Evolutionary conservation across 192 early-diverging fungal genomes (phyloP).

Genomic region (Podila epigama): DNA sequence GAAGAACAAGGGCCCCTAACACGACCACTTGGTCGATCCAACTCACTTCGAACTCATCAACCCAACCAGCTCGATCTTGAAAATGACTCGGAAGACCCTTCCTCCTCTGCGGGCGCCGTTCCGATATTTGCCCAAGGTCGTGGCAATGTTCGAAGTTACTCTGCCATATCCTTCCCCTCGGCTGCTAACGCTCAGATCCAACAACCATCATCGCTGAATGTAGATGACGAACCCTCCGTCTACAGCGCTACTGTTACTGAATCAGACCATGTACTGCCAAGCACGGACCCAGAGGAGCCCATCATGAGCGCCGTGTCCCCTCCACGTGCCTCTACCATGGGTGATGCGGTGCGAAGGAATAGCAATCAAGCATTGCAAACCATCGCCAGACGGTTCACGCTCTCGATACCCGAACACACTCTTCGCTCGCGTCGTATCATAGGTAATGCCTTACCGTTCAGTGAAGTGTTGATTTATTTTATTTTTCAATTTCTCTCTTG

Average conservation of each 20-base stretch:
- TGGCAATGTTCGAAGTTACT: slow-evolving; percentile 12
- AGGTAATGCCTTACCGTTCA: no score
- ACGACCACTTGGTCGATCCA: no score
- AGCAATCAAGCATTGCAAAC: not conserved
- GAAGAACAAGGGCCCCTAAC: no score
- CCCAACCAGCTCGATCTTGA: not conserved
- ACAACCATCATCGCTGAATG: not conserved
- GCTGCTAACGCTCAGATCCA: not conserved
- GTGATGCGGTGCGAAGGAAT: slow-evolving; percentile 1
- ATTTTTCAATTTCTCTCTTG: no score
- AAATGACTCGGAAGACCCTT: not conserved
- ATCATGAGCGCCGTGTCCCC: not conserved
- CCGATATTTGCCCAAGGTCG: slow-evolving; percentile 21
- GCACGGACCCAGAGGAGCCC: not conserved
- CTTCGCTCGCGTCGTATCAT: not conserved
- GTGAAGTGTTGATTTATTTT: no score
- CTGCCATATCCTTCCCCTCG: slow-evolving; percentile 8
- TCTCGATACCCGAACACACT: not conserved
- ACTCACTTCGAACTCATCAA: not conserved
- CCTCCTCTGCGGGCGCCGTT: not conserved
- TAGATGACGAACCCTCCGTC: not conserved
- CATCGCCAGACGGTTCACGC: slow-evolving; percentile 3
- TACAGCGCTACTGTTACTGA: not conserved
- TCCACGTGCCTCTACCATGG: not conserved
- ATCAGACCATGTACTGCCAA: not conserved